phyloP scores from a whole-genome alignment of 371 early-diverging fungal genomes.

The Cokeromyces recurvatus region DNA sequence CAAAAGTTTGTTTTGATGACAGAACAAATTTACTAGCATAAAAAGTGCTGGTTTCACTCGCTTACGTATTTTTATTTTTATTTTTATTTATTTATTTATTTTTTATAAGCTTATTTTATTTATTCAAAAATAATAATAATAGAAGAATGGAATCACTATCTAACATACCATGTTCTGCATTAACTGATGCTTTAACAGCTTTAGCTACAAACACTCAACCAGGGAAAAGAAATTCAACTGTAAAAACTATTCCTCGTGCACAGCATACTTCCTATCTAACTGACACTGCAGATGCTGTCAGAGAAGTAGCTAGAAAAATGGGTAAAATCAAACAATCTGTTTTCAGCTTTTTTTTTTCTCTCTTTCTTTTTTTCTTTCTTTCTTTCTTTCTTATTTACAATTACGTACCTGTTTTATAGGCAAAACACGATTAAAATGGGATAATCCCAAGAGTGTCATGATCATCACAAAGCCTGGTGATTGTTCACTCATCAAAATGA shows the following conservation, averaged over 20 bases:
- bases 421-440: constrained; percentile 55
- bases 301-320: constrained; percentile 38
- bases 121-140: neutral
- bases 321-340: constrained; percentile 4
- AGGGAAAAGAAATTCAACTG: constrained; percentile 2
- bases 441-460: constrained; percentile 70
- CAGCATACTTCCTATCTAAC: constrained; percentile 23
- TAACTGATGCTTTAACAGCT: constrained; percentile 17
- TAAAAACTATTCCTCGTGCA: constrained; percentile 15
- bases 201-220: constrained; percentile 13
- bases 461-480: constrained; percentile 92
- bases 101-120: constrained; percentile 6
- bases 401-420: too few relatives aligned
- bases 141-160: constrained; percentile 4
- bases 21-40: too few relatives aligned
- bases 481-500: constrained; percentile 67
- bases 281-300: constrained; percentile 41
- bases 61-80: too few relatives aligned
- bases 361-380: too few relatives aligned
- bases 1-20: too few relatives aligned
- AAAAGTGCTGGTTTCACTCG: too few relatives aligned
- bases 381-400: too few relatives aligned
- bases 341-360: too few relatives aligned
- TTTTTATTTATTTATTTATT: neutral
- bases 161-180: constrained; percentile 14